Conservation (phyloP, 179 eudicot species). For the Pouteria campechiana region DNA sequence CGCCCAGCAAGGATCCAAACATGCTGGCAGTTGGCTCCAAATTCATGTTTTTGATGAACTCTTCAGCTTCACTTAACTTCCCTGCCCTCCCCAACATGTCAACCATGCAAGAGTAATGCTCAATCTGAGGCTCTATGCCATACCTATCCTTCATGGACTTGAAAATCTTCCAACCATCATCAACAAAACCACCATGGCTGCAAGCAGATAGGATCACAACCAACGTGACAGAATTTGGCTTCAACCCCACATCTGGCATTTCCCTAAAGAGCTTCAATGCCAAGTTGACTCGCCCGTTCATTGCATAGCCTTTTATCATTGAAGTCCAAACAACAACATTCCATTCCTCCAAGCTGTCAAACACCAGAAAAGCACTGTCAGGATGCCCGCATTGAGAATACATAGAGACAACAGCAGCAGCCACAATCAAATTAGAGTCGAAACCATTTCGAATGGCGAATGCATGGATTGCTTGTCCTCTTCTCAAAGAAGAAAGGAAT, state of each 20-base stretch:
- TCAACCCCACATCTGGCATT: conserved; percentile 2
- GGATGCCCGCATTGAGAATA: conserved; percentile 7
- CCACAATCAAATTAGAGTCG: not conserved
- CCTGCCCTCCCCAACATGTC: conserved; percentile 9
- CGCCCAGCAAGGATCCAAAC: conserved; percentile 12
- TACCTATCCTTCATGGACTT: conserved; percentile 1
- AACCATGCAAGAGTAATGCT: conserved; percentile 14
- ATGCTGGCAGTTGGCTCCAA: conserved; percentile 12
- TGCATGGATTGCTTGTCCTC: conserved; percentile 9
- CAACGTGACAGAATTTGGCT: conserved; percentile 10
- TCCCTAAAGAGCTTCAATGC: conserved; percentile 2
- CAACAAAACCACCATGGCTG: conserved; percentile 9
- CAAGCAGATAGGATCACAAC: conserved; percentile 9
- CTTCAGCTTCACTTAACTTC: not conserved
- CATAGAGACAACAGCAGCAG: conserved; percentile 7
- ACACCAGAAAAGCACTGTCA: not conserved
- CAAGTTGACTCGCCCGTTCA: conserved; percentile 4
- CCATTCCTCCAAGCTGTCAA: not conserved
- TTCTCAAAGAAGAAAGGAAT: conserved; percentile 6
- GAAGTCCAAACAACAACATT: conserved; percentile 8
- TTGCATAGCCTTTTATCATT: conserved; percentile 9
- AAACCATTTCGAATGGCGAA: conserved; percentile 4
- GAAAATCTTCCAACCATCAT: conserved; percentile 2
- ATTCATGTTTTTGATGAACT: conserved; percentile 10
- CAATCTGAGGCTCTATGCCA: conserved; percentile 4